Evolutionary conservation across 1,284 basidiomycete species (phyloP), one percentile per base, ranked within the genome.

Genomic region (Tilletiaria anomala): DNA sequence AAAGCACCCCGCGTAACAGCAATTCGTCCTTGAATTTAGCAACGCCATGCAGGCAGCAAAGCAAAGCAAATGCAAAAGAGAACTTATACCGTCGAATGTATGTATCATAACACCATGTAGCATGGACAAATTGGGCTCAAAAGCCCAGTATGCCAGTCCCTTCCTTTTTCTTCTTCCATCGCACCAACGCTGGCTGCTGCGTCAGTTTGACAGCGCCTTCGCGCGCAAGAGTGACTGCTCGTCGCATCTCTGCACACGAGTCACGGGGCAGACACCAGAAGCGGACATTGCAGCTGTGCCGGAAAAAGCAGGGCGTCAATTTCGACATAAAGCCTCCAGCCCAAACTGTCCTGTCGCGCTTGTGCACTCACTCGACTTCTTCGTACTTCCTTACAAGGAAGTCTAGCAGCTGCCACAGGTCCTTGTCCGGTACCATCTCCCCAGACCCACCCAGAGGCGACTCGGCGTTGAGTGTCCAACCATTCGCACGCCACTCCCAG

Each of bases 381-480:
- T 66, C 63, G 21, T 58, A 66, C 12, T 36, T 43, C 15, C 43
- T 43, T 5, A 66, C 61, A 5, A 47, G 47, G 10, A 48, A 36
- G 19, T 66, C 63, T 2, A 66, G 44, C 33, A 61, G 29, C 43
- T 65, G 58, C 63, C 63, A 66, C 23, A 66, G 46, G 39, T 66
- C 63, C 3, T 57, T 39, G 33, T 66, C 56, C 6, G 63, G 61
- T 12, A 66, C 63, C 19, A 41, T 40, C 10, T 58, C 61, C 2
- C 58, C 61, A 2, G 54, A 45, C 24, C 43, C 32, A 5, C 61
- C 58, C 21, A 57, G 40, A 4, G 35, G 18, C 23, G 33, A 18
- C 5, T 15, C 35, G 2, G n/a, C 26, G 11, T 19, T 58, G 24
- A 66, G 43, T 3, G 42, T 33, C 61, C 61, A 66, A n/a, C 45